Conservation (phyloP, 306 rosid genomes). For the Neltuma alba region DNA sequence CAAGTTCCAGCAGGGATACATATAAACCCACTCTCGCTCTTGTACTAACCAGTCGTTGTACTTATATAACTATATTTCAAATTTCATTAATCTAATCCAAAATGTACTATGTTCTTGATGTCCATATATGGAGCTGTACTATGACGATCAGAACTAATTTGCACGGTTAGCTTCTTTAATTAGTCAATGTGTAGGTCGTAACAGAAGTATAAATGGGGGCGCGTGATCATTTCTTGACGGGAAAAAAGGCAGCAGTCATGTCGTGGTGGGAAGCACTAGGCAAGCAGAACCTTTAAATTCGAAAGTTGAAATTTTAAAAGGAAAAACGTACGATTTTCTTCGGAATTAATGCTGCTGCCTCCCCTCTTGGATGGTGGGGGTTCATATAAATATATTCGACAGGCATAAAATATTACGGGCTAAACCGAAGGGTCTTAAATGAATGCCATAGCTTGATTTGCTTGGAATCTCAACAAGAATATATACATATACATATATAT, state of each 20-base stretch:
- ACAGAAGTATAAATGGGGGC: not conserved
- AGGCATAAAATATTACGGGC: slow-evolving; percentile 15
- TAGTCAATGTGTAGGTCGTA: not conserved
- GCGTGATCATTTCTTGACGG: not conserved
- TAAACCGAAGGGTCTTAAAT: slow-evolving; percentile 13
- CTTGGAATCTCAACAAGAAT: slow-evolving; percentile 29
- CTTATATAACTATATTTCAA: not conserved
- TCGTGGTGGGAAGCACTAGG: slow-evolving; percentile 29
- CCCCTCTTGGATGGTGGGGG: slow-evolving; percentile 16
- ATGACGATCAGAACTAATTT: too few species aligned
- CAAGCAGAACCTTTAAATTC: slow-evolving; percentile 4
- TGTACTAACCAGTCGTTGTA: not conserved
- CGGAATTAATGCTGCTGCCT: slow-evolving; percentile 24
- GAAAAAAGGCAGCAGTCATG: not conserved
- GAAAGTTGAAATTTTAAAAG: not conserved
- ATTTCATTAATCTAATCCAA: not conserved
- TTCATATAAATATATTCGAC: slow-evolving; percentile 27
- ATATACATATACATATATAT: not conserved
- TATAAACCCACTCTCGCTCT: not conserved
- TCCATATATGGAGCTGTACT: too few species aligned
- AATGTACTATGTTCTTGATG: not conserved
- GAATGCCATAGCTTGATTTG: not conserved
- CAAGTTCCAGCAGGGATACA: not conserved
- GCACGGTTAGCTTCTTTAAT: not conserved
- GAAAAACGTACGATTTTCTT: slow-evolving; percentile 11